A percentile compares a stretch with the other conserved stretches of the same genome.
Conservation (phyloP, 495 filamentous ascomycete species). For the Venustampulla echinocandica region DNA sequence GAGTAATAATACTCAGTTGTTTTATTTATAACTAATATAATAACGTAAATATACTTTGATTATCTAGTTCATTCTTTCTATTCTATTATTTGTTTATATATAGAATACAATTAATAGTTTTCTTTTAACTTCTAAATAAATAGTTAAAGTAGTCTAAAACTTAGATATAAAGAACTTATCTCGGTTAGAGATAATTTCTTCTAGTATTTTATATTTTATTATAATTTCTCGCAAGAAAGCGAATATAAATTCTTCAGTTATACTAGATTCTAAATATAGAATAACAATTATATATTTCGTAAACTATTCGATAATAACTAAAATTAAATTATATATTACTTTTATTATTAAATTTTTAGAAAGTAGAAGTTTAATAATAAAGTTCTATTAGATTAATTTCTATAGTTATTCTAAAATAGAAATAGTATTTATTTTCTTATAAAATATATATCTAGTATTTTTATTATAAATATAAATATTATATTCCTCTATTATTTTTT, state of each 20-base stretch:
- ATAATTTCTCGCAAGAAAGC: constrained; percentile 7
- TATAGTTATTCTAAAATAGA: background rate
- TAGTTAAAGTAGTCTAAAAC: constrained; percentile 4
- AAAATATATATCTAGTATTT: background rate
- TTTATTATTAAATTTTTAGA: constrained; percentile 1
- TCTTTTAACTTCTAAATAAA: constrained; percentile 1
- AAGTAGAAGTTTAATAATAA: constrained; percentile 3
- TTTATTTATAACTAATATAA: constrained; percentile 7
- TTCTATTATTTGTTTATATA: constrained; percentile 5
- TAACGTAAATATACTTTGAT: constrained; percentile 1
- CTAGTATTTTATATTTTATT: constrained; percentile 1
- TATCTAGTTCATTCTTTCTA: constrained; percentile 1
- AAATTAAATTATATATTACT: constrained; percentile 1
- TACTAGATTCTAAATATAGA: constrained; percentile 2
- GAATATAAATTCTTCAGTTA: constrained; percentile 1
- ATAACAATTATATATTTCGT: constrained; percentile 13
- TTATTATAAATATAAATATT: constrained; percentile 3
- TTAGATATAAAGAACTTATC: constrained; percentile 16
- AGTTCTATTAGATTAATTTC: constrained; percentile 3
- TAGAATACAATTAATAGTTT: constrained; percentile 7
- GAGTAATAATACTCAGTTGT: constrained; percentile 3
- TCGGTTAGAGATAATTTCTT: constrained; percentile 4
- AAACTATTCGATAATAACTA: constrained; percentile 8
- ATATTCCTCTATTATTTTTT: background rate
- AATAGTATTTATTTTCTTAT: constrained; percentile 2